Conservation (phyloP, 169 alveolate species). For the Cryptosporidium andersoni region DNA sequence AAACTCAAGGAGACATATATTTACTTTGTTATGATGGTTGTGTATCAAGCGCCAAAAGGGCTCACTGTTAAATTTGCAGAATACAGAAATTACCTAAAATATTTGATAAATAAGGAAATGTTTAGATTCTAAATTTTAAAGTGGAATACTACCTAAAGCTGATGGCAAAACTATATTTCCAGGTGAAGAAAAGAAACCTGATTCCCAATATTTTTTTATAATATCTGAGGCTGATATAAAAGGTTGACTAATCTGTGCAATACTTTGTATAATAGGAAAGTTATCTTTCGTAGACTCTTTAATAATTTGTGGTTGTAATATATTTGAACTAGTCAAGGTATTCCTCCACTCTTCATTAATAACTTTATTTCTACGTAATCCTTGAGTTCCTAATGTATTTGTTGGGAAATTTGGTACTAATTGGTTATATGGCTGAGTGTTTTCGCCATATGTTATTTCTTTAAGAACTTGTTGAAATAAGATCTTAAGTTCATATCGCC, state of each 20-base stretch:
- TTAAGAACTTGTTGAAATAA: conserved; percentile 58
- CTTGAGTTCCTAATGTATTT: conserved; percentile 4
- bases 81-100: background rate
- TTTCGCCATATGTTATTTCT: conserved; percentile 49
- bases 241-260: conserved; percentile 45
- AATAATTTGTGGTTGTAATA: conserved; percentile 5
- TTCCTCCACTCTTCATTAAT: conserved; percentile 52
- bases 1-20: conserved; percentile 9
- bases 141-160: conserved; percentile 55
- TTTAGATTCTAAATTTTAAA: background rate
- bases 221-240: conserved; percentile 6
- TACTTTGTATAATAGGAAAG: conserved; percentile 23
- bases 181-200: conserved; percentile 68
- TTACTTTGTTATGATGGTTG: conserved; percentile 39
- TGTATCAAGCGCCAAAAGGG: conserved; percentile 8
- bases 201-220: conserved; percentile 32
- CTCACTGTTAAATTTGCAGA: background rate
- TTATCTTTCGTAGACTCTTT: background rate
- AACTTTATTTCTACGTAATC: conserved; percentile 1
- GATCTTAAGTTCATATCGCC: conserved; percentile 72
- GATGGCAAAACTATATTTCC: conserved; percentile 52
- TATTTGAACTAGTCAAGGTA: background rate
- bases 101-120: background rate
- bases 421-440: background rate
- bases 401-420: background rate